Base-by-base conservation (phyloP, 495 filamentous ascomycete genomes). In the Aspergillus haitiensis region DNA sequence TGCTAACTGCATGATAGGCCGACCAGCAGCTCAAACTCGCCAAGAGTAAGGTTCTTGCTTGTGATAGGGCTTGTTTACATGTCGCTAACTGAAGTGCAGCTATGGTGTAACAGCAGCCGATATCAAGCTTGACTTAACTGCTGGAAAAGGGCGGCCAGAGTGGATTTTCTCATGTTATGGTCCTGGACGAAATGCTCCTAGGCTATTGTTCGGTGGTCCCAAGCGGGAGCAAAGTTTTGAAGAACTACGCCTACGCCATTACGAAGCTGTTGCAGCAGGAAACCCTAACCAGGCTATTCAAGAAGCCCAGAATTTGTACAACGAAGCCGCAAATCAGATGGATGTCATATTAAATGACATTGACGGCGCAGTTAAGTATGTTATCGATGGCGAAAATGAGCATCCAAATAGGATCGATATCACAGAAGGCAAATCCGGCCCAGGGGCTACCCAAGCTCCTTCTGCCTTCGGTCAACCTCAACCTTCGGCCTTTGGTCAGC, bases 91-190 rank as follows among this genome's bases (percentile, higher is more conserved):
- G 13, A 5, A 21, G 10, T n/a, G 44, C 56, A 80, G 76, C 37
- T 84, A 80, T 57, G 70, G 75, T 31, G 71, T 92, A 36, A 81
- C 72, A 32, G 74, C 72, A 44, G 82, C 80, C 0, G 70, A 68
- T 7, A 87, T 95, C 64, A 79, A 80, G 48, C 58, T 60, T 12
- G 91, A 95, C 61, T 75, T 95, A n/a, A 80, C 75, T 1, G 60
- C 64, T 13, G 72, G 71, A 7, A 72, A 77, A 34, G 89, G 92
- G 54, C 82, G 81, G 16, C 92, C 92, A 39, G 67, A 79, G 78
- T 97, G 91, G 89, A 81, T 91, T 11, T 81, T 96, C n/a, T 95
- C 92, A 0, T 81, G 85, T 39, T 97, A 93, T 71, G 88, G 83
- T 6, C 91, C 92, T 0, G 85, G 83, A 5, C 78, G 74, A 61